Percentiles rank a stretch among this genome's conserved stretches.
phyloP scores from a whole-genome alignment of 306 rosid genomes.

The Pyrus betulifolia region DNA sequence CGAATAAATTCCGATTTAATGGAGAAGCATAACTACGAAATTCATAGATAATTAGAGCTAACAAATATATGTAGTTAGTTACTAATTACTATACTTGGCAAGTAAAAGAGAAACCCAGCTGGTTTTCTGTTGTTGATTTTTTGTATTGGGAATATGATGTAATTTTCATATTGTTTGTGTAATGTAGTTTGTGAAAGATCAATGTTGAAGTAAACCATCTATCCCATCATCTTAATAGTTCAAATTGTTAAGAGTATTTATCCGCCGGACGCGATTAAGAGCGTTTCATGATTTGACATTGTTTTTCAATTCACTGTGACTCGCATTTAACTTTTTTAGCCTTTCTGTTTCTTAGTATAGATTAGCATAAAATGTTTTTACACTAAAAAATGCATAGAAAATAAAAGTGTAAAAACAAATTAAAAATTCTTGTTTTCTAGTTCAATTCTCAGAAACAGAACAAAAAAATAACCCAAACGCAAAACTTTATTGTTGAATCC shows the following conservation, averaged over 20 bases:
- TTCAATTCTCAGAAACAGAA: no score
- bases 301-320: no score
- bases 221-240: neutral
- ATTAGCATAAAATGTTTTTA: no score
- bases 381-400: no score
- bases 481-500: no score
- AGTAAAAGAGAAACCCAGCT: neutral
- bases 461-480: no score
- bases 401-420: no score
- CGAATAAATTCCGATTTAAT: conserved; percentile 15
- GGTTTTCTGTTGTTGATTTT: neutral
- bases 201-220: neutral
- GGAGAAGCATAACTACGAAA: neutral
- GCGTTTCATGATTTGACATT: no score
- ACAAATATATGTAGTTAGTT: neutral
- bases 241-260: neutral
- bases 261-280: no score
- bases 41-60: conserved; percentile 15
- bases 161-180: neutral
- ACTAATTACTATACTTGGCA: neutral
- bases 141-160: neutral
- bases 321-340: no score
- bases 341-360: no score
- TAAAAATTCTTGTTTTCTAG: no score
- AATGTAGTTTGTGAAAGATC: neutral